phyloP scores from a whole-genome alignment of 1,284 basidiomycete genomes.

The Naganishia sp. region DNA sequence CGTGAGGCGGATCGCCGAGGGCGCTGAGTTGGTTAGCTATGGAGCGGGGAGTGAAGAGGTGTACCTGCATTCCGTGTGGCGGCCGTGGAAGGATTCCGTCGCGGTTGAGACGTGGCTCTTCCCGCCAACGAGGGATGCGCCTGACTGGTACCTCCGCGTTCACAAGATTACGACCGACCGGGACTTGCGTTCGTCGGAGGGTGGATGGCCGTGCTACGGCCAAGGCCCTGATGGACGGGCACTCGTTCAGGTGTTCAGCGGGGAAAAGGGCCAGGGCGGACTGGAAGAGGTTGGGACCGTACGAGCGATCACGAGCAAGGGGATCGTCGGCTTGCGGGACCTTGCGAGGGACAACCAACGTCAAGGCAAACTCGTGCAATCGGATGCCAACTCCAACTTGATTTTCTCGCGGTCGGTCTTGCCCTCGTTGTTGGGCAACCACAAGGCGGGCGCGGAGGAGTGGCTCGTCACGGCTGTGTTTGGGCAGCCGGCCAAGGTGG shows the following conservation, averaged over 20 bases:
- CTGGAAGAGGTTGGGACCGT: conserved; percentile 50
- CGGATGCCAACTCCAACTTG: conserved; percentile 72
- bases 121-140: conserved; percentile 62
- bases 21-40: conserved; percentile 62
- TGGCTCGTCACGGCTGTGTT: conserved; percentile 73
- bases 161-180: conserved; percentile 64
- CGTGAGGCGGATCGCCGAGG: conserved; percentile 63
- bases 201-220: conserved; percentile 70
- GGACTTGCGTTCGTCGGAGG: conserved; percentile 64
- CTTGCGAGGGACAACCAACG: conserved; percentile 46
- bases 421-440: conserved; percentile 63
- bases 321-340: conserved; percentile 65
- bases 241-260: conserved; percentile 54
- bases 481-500: conserved; percentile 58
- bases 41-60: conserved; percentile 46
- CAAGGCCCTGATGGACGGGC: conserved; percentile 66
- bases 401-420: conserved; percentile 68
- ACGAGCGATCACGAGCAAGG: conserved; percentile 63
- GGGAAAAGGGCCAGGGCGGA: conserved; percentile 44
- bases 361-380: conserved; percentile 61
- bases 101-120: conserved; percentile 73
- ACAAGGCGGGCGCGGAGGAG: conserved; percentile 54
- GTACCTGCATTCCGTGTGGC: conserved; percentile 69
- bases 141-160: conserved; percentile 69
- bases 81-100: conserved; percentile 67